Percentiles rank a stretch among this genome's conserved stretches.
Conservation (phyloP, 768 basidiomycete species). For the Kwoniella dejecticola region DNA sequence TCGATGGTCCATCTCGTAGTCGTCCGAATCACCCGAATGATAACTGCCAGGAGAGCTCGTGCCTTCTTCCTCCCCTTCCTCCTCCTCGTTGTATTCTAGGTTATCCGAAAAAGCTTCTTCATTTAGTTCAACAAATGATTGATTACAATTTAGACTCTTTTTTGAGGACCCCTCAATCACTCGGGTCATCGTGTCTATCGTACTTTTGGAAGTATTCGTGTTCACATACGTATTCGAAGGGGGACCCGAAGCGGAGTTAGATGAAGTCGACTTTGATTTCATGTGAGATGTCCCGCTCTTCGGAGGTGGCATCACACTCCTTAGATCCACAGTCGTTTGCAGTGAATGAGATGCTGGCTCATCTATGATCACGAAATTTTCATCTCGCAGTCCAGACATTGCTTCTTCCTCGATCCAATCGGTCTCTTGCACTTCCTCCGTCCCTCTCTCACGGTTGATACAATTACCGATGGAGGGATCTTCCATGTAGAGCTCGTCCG, state of each 20-base stretch:
- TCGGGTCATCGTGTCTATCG: constrained; percentile 19
- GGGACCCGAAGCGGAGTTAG: neutral
- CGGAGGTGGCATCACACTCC: constrained; percentile 23
- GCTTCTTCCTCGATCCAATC: constrained; percentile 1
- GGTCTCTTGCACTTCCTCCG: too few relatives aligned
- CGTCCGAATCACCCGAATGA: constrained; percentile 48
- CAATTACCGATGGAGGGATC: neutral
- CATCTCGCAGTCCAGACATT: too few relatives aligned
- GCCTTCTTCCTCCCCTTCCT: constrained; percentile 28
- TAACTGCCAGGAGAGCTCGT: constrained; percentile 25
- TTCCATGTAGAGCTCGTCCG: neutral
- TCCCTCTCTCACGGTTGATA: too few relatives aligned
- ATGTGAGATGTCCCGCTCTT: constrained; percentile 9
- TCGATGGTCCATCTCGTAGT: constrained; percentile 51
- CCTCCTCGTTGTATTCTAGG: neutral
- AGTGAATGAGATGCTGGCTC: too few relatives aligned
- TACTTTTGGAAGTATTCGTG: too few relatives aligned
- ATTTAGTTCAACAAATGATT: constrained; percentile 16
- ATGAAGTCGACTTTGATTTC: constrained; percentile 14
- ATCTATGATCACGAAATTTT: too few relatives aligned
- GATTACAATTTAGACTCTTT: neutral
- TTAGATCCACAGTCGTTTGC: constrained; percentile 9
- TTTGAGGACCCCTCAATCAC: constrained; percentile 11
- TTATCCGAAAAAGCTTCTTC: constrained; percentile 16
- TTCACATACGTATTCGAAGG: too few relatives aligned